Conservation (phyloP, 108 stramenopile genomes). For the Conticribra guillardii region DNA sequence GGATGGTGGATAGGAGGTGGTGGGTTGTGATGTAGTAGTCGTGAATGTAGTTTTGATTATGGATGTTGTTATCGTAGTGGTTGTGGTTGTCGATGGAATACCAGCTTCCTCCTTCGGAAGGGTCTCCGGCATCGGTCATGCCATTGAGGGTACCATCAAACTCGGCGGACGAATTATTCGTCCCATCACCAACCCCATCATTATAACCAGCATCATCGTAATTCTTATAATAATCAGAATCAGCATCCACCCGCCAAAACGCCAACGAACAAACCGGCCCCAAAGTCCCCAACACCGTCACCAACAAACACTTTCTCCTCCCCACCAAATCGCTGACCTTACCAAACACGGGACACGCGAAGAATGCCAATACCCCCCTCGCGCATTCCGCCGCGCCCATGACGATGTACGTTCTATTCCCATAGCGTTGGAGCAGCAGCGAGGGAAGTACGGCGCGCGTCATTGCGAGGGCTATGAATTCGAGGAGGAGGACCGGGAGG, state of each 20-base stretch:
- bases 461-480: constrained; percentile 89
- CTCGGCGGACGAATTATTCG: background rate
- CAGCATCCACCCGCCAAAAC: constrained; percentile 63
- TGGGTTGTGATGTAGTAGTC: too few relatives aligned
- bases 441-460: constrained; percentile 85
- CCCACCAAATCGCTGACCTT: constrained; percentile 87
- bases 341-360: constrained; percentile 93
- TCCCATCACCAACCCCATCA: background rate
- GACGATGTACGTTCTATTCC: constrained; percentile 74
- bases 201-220: background rate
- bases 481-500: constrained; percentile 92
- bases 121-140: constrained; percentile 30
- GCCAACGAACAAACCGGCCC: constrained; percentile 90
- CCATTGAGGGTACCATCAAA: background rate
- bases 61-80: too few relatives aligned
- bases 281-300: constrained; percentile 92
- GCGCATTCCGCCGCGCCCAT: constrained; percentile 89
- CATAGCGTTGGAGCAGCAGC: constrained; percentile 74
- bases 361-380: constrained; percentile 91
- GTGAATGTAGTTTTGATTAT: too few relatives aligned
- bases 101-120: constrained; percentile 15
- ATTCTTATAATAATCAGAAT: constrained; percentile 17
- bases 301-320: constrained; percentile 78
- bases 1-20: constrained; percentile 1
- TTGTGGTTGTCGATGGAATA: too few relatives aligned